Conservation (phyloP, 1,139 yeast species). For the Magnusiomyces clavatus region DNA sequence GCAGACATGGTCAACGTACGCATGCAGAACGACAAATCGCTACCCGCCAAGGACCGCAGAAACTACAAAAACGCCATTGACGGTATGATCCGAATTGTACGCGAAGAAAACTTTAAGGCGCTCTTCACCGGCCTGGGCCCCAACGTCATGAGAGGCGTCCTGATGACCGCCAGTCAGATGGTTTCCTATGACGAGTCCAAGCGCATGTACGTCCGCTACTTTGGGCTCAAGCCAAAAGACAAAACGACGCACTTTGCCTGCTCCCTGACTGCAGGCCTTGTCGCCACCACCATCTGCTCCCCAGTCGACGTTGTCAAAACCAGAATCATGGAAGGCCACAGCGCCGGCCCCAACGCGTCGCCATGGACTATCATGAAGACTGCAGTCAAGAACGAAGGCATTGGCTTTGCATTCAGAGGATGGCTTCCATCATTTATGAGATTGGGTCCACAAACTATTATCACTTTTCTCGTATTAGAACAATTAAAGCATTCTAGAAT, state of each 20-base stretch:
- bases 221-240: constrained; percentile 51
- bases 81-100: constrained; percentile 55
- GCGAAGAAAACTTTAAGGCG: constrained; percentile 46
- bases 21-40: constrained; percentile 81
- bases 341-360: neutral
- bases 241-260: constrained; percentile 72
- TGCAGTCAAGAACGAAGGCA: constrained; percentile 64
- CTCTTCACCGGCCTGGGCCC: constrained; percentile 72
- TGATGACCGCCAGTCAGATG: constrained; percentile 89
- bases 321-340: constrained; percentile 57
- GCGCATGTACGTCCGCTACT: constrained; percentile 43
- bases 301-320: constrained; percentile 92
- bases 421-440: constrained; percentile 86
- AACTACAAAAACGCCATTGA: constrained; percentile 74
- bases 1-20: constrained; percentile 82
- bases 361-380: constrained; percentile 45
- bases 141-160: constrained; percentile 68
- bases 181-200: constrained; percentile 82
- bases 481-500: constrained; percentile 50
- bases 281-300: constrained; percentile 84
- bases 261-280: constrained; percentile 70
- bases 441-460: constrained; percentile 83
- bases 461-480: constrained; percentile 74
- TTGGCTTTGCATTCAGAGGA: constrained; percentile 76
- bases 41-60: constrained; percentile 59